Evolutionary conservation across 306 rosid genomes (phyloP).

Genomic region (Neltuma alba): DNA sequence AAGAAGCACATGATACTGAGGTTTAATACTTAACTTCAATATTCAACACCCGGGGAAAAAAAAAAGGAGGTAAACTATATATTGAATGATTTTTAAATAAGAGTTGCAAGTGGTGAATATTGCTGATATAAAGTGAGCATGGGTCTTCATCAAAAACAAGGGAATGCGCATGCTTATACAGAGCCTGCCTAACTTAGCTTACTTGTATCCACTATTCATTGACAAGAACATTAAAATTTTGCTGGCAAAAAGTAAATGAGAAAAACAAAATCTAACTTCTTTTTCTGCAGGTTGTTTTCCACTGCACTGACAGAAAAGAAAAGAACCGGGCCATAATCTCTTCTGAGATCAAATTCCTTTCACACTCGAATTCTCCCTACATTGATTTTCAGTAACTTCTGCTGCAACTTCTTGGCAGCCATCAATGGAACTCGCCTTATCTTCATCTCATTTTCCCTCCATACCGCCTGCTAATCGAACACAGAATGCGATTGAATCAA

Average conservation of each 20-base stretch:
- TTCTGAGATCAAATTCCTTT: slow-evolving; percentile 55
- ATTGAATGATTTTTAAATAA: slow-evolving; percentile 12
- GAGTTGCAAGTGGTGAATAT: slow-evolving; percentile 26
- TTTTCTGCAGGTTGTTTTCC: slow-evolving; percentile 49
- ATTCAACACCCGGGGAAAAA: slow-evolving; percentile 2
- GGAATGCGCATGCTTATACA: slow-evolving; percentile 43
- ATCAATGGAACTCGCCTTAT: slow-evolving; percentile 19
- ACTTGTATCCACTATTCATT: slow-evolving; percentile 53
- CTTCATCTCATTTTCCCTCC: slow-evolving; percentile 57
- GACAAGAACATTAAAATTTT: slow-evolving; percentile 53
- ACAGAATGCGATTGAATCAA: slow-evolving; percentile 28
- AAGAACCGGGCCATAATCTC: slow-evolving; percentile 26
- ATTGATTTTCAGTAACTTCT: slow-evolving; percentile 29
- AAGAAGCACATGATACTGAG: not conserved
- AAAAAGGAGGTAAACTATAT: slow-evolving; percentile 13
- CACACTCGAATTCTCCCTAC: slow-evolving; percentile 40
- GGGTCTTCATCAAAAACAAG: slow-evolving; percentile 52
- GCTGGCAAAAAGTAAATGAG: slow-evolving; percentile 28
- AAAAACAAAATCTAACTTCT: slow-evolving; percentile 43
- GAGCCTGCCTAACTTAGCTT: slow-evolving; percentile 51
- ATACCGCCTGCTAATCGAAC: slow-evolving; percentile 62
- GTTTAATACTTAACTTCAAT: not conserved
- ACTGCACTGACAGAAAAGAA: slow-evolving; percentile 46
- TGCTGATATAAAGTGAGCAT: slow-evolving; percentile 44
- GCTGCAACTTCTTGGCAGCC: slow-evolving; percentile 33